Base-by-base conservation (phyloP, 106 monocot genomes). In the Acorus calamus region DNA sequence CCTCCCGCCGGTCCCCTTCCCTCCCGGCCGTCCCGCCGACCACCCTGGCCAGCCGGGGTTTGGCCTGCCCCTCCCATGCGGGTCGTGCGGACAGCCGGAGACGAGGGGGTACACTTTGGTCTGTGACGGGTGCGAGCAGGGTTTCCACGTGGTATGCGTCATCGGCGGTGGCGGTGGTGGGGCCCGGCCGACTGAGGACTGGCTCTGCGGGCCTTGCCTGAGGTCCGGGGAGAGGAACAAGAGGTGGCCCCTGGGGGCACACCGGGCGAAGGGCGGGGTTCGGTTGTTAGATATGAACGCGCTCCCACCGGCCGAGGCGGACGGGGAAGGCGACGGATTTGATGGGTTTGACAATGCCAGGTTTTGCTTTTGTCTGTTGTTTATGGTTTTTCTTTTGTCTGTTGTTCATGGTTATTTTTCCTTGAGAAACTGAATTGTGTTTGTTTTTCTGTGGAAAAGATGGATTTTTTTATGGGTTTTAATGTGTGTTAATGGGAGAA, bases 121-220 rank as follows among this genome's bases (percentile, higher is more conserved):
- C 2, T 92, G 98, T 70, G 98, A 98, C 63, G 80, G 80, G n/a
- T 98, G 98, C 77, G 98, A 98, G 61, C 55, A 71, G n/a, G 98
- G 98, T 51, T 98, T 98, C 71, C 98, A 92, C 62, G 14, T 92
- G 47, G 60, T n/a, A n/a, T 98, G 98, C 73, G 68, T 66, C 5
- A 60, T 28, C 28, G 71, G 61, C 8, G 67, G 52, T 56, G 71
- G 59, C 42, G 58, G 42, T 46, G 66, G 60, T 67, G 64, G 7
- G 14, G 44, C 4, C 48, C 46, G 4, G 61, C 42, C 28, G 7
- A 14, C 13, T n/a, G 92, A 76, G 46, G 92, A 92, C 44, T 98
- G 98, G 98, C 57, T 83, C 8, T 98, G 98, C 52, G 70, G 60
- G 5, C 83, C 75, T 51, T 98, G 98, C 56, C 47, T 49, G 62